Percentiles rank a stretch among this genome's conserved stretches.
These are phyloP conservation scores for Didymella arachidicola DNA, from an alignment of 2,329 filamentous ascomycete genomes.

Conservation along the genomic window DNA sequence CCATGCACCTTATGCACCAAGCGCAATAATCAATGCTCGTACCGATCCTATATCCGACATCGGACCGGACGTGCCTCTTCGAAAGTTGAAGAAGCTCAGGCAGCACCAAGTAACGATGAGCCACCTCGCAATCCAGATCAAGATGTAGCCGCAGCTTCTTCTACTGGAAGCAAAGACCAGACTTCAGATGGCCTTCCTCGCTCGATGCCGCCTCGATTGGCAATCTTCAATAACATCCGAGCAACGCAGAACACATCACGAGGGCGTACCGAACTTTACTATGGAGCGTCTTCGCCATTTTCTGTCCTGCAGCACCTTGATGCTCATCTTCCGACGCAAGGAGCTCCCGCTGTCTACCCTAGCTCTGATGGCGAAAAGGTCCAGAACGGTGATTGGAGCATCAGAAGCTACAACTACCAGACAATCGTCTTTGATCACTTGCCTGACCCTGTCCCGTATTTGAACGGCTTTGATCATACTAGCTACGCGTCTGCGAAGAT, in stretches of 20 bases:
- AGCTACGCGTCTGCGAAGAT: conserved; percentile 14
- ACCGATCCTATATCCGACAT: conserved; percentile 15
- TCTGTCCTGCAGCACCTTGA: conserved; percentile 19
- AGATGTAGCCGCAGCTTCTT: not conserved
- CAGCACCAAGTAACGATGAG: not conserved
- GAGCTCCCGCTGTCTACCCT: conserved; percentile 4
- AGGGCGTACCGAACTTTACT: conserved; percentile 16
- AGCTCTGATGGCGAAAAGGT: conserved; percentile 5
- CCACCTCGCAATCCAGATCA: not conserved
- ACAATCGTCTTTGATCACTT: conserved; percentile 18
- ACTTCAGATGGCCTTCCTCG: conserved; percentile 1
- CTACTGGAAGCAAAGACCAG: not conserved
- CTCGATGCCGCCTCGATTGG: conserved; percentile 14
- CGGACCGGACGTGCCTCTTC: not conserved
- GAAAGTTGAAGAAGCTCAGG: not conserved
- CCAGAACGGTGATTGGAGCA: conserved; percentile 13
- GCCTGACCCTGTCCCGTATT: not conserved
- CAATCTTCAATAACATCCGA: conserved; percentile 21
- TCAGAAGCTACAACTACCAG: conserved; percentile 20
- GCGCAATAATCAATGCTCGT: conserved; percentile 11
- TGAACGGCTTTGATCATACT: not conserved
- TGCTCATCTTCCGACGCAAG: conserved; percentile 17
- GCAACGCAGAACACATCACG: conserved; percentile 15
- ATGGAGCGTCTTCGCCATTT: conserved; percentile 20
- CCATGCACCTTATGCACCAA: conserved; percentile 11